Conservation (phyloP, 257 asterid genomes). For the Solanum peruvianum region DNA sequence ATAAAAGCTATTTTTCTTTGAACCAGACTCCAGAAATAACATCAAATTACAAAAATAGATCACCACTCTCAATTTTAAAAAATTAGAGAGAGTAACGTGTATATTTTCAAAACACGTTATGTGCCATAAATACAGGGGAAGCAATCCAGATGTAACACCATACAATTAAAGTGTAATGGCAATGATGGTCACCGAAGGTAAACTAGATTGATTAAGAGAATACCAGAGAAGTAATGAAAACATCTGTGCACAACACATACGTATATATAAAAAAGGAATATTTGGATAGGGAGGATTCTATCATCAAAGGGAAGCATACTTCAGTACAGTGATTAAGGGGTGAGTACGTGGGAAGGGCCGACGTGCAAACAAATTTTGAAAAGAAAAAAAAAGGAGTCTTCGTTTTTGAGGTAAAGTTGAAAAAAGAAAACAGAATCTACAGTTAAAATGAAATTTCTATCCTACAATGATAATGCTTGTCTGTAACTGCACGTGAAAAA, state of each 20-base stretch:
- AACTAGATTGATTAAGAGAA: background rate
- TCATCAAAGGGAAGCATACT: background rate
- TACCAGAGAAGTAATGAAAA: background rate
- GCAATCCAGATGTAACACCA: background rate
- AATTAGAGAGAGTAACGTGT: background rate
- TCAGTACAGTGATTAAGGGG: background rate
- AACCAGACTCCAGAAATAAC: background rate
- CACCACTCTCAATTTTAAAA: background rate
- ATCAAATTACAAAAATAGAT: background rate
- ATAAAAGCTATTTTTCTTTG: background rate
- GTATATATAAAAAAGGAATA: background rate
- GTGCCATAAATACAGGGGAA: background rate
- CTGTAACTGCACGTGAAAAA: background rate
- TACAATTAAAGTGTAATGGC: background rate
- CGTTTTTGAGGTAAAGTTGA: background rate
- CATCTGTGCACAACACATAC: background rate
- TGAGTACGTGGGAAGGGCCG: background rate
- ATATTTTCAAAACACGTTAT: background rate
- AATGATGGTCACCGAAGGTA: background rate
- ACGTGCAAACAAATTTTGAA: background rate
- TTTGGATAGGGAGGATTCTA: background rate
- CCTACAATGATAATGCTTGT: background rate
- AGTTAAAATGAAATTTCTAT: background rate
- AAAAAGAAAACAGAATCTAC: background rate
- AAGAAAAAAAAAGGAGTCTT: background rate